Percentiles rank a stretch among this genome's conserved stretches.
Evolutionary conservation across 768 basidiomycete genomes (phyloP).

Genomic region (Scleroderma citrinum): DNA sequence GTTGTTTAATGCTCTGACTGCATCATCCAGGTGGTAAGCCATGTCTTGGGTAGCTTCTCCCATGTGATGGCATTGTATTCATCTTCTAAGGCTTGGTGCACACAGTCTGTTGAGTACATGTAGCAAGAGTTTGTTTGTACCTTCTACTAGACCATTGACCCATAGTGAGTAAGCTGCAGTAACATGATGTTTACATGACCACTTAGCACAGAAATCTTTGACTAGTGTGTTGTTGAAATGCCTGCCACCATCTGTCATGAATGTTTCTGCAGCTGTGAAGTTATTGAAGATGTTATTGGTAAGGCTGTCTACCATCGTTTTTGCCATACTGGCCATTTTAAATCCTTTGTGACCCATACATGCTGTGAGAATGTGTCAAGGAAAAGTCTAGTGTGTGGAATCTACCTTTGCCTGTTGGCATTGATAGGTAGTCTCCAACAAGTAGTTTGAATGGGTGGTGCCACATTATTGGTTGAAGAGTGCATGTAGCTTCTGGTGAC

Average conservation of each 20-base stretch:
- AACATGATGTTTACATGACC: constrained; percentile 4
- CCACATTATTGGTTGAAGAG: too few relatives aligned
- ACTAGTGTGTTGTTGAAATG: constrained; percentile 20
- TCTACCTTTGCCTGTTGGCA: constrained; percentile 30
- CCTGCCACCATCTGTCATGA: constrained; percentile 33
- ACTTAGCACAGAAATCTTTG: not conserved
- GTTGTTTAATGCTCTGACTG: constrained; percentile 12
- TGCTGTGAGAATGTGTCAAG: constrained; percentile 24
- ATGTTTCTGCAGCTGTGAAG: constrained; percentile 21
- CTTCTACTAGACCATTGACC: not conserved
- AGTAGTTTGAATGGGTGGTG: constrained; percentile 11
- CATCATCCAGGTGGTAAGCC: constrained; percentile 10
- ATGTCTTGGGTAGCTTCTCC: constrained; percentile 14
- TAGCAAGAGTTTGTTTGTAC: not conserved
- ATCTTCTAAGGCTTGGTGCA: not conserved
- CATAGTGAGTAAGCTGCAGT: constrained; percentile 23
- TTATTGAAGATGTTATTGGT: constrained; percentile 15
- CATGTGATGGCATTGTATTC: constrained; percentile 1
- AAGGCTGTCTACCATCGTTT: constrained; percentile 19
- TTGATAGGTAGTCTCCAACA: constrained; percentile 27
- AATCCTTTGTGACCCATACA: constrained; percentile 26
- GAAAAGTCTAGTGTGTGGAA: constrained; percentile 23
- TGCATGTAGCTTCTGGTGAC: too few relatives aligned
- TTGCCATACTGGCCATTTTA: constrained; percentile 22
- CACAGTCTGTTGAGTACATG: not conserved